Conservation (phyloP, 805 yeast species). For the Saccharomycopsis malanga region DNA sequence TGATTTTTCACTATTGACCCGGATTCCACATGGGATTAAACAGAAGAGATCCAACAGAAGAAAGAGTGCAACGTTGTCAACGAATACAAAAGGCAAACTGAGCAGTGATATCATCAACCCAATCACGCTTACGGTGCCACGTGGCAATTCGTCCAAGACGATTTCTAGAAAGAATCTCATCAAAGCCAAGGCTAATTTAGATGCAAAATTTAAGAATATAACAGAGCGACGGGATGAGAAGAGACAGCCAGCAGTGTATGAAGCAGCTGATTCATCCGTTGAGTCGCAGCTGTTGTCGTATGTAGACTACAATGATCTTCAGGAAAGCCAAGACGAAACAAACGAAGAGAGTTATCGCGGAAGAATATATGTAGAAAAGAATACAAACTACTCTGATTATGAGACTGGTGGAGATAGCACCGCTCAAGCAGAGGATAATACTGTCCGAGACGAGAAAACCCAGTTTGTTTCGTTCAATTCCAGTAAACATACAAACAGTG, state of each 20-base stretch:
- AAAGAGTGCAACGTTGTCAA: conserved; percentile 2
- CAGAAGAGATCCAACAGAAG: conserved; percentile 10
- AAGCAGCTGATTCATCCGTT: neutral
- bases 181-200: conserved; percentile 15
- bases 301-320: too few species aligned
- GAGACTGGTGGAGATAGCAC: too few species aligned
- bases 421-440: too few species aligned
- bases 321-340: too few species aligned
- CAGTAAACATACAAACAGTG: too few species aligned
- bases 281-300: too few species aligned
- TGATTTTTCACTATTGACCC: conserved; percentile 6
- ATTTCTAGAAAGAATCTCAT: conserved; percentile 15
- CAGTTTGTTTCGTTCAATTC: too few species aligned
- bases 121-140: conserved; percentile 1
- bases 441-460: too few species aligned
- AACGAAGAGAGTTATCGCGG: too few species aligned
- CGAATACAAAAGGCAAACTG: neutral
- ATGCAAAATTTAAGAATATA: conserved; percentile 8
- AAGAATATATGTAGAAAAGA: too few species aligned
- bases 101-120: neutral
- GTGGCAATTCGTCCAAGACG: neutral
- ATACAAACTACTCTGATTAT: too few species aligned
- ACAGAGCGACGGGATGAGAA: neutral
- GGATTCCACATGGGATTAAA: conserved; percentile 17
- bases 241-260: neutral